Evolutionary conservation across 352 stramenopile genomes (phyloP).

Genomic region (Porosira glacialis): DNA sequence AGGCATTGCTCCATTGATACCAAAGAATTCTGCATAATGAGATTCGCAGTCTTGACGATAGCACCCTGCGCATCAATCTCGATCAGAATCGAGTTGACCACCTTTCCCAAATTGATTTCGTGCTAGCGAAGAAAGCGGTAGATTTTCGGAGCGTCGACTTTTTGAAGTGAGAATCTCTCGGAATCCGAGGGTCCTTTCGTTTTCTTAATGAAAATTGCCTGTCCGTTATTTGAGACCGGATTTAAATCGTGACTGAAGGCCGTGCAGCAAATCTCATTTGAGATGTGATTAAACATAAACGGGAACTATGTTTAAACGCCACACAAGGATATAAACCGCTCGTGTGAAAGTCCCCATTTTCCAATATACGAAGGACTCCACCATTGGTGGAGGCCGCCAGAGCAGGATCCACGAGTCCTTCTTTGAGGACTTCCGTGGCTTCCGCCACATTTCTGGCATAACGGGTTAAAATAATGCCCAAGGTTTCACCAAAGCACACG

Average conservation of each 20-base stretch:
- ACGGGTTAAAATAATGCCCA: no score
- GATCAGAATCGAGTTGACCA: neutral
- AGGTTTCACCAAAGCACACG: no score
- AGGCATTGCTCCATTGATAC: neutral
- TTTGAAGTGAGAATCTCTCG: neutral
- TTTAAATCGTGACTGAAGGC: conserved; percentile 7
- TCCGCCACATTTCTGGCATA: no score
- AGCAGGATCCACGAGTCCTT: no score
- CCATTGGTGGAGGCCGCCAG: no score
- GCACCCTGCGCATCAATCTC: neutral
- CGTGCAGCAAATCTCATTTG: no score
- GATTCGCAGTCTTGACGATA: neutral
- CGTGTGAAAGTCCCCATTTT: no score
- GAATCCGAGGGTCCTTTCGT: conserved; percentile 3
- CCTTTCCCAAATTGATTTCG: neutral
- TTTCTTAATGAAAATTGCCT: conserved; percentile 9
- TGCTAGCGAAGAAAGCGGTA: neutral
- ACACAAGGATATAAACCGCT: no score
- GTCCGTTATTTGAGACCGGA: neutral
- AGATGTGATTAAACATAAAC: no score
- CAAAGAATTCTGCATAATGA: conserved; percentile 2
- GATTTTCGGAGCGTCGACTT: neutral
- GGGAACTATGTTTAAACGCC: no score
- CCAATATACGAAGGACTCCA: no score
- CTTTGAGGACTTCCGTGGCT: no score